Evolutionary conservation across 2,329 filamentous ascomycete species (phyloP).

Genomic region (Penicillium sp.): DNA sequence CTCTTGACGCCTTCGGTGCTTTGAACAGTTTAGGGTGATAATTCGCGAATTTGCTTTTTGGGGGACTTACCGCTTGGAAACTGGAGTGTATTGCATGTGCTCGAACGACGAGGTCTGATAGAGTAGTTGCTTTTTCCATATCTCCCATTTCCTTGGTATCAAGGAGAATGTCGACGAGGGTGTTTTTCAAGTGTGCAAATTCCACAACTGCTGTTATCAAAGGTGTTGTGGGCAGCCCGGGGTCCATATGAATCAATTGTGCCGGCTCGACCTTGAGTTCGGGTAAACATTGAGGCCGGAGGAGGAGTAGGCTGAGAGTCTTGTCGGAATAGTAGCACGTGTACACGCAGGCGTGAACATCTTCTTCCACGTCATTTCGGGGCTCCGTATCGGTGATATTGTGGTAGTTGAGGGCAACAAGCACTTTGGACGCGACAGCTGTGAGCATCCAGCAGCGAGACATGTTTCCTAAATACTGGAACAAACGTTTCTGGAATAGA

Average conservation of each 20-base stretch:
- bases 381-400: slow-evolving; percentile 18
- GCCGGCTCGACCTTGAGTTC: slow-evolving; percentile 19
- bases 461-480: slow-evolving; percentile 22
- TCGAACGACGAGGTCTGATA: slow-evolving; percentile 18
- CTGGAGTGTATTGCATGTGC: slow-evolving; percentile 18
- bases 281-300: slow-evolving; percentile 21
- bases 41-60: neutral
- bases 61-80: slow-evolving; percentile 14
- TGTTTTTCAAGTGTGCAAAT: slow-evolving; percentile 15
- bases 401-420: slow-evolving; percentile 23
- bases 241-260: slow-evolving; percentile 18
- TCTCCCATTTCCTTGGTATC: slow-evolving; percentile 15
- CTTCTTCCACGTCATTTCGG: slow-evolving; percentile 17
- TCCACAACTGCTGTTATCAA: slow-evolving; percentile 20
- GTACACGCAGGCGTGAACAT: slow-evolving; percentile 20
- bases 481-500: slow-evolving; percentile 15
- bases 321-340: slow-evolving; percentile 24
- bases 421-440: slow-evolving; percentile 14
- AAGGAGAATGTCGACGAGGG: slow-evolving; percentile 14
- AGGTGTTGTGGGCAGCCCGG: slow-evolving; percentile 16
- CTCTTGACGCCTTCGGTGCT: slow-evolving; percentile 17
- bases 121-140: slow-evolving; percentile 16
- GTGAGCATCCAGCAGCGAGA: slow-evolving; percentile 24
- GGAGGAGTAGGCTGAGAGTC: slow-evolving; percentile 21
- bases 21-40: neutral